phyloP scores from a whole-genome alignment of 1,284 basidiomycete species.

The Cystobasidium pallidum region DNA sequence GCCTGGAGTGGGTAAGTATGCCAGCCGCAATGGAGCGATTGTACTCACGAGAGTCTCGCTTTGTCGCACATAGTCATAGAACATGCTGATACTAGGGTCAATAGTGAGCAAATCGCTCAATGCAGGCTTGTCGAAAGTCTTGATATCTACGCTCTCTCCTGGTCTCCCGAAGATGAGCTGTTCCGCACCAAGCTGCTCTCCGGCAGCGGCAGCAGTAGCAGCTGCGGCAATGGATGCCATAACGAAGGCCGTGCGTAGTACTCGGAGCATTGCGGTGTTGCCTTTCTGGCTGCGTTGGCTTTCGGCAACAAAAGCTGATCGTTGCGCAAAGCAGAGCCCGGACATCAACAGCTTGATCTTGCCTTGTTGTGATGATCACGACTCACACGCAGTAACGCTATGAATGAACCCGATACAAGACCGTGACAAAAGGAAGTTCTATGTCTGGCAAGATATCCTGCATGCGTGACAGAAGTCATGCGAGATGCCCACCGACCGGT shows the following conservation, averaged over 20 bases:
- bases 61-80: slow-evolving; percentile 39
- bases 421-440: not conserved
- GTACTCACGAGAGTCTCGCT: slow-evolving; percentile 17
- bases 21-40: not conserved
- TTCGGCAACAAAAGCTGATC: not conserved
- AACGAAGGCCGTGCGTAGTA: slow-evolving; percentile 5
- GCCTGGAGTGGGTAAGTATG: not conserved
- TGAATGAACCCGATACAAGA: not conserved
- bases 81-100: slow-evolving; percentile 12
- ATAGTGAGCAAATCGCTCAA: slow-evolving; percentile 38
- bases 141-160: slow-evolving; percentile 16
- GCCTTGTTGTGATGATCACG: not conserved
- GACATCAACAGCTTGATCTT: not conserved
- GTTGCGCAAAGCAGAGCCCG: not conserved
- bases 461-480: slow-evolving; percentile 11
- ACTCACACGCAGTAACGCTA: not conserved
- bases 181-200: not conserved
- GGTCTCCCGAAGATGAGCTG: slow-evolving; percentile 29
- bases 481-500: slow-evolving; percentile 10
- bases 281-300: not conserved
- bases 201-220: slow-evolving; percentile 2
- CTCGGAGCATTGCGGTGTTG: not conserved
- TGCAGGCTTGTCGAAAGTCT: slow-evolving; percentile 31
- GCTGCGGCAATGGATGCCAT: slow-evolving; percentile 16
- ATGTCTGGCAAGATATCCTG: not conserved